Evolutionary conservation across 2,329 filamentous ascomycete species (phyloP).

Genomic region (Fusarium temperatum): DNA sequence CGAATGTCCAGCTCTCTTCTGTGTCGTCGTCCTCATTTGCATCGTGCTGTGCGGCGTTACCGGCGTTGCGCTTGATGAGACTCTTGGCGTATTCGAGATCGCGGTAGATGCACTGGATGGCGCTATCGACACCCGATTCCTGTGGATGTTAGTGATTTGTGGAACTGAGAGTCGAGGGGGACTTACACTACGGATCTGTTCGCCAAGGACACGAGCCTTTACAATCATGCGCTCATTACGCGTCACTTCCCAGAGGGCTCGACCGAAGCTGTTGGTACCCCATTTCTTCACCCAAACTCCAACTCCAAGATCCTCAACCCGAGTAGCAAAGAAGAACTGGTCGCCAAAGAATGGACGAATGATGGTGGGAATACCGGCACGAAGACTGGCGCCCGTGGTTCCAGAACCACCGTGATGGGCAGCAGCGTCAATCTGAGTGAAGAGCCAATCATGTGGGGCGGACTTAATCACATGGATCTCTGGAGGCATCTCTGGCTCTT

Average conservation of each 20-base stretch:
- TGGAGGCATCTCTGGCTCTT: constrained; percentile 73
- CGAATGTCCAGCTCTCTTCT: constrained; percentile 90
- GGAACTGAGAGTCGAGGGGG: accelerated
- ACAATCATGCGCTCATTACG: constrained; percentile 90
- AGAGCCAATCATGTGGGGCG: constrained; percentile 96
- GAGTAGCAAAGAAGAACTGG: constrained; percentile 92
- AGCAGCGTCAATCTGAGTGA: constrained; percentile 90
- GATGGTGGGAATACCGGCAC: constrained; percentile 92
- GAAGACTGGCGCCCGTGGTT: constrained; percentile 90
- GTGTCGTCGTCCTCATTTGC: constrained; percentile 64
- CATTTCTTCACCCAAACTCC: constrained; percentile 89
- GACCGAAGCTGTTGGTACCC: constrained; percentile 84
- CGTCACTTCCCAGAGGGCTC: constrained; percentile 90
- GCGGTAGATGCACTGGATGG: constrained; percentile 92
- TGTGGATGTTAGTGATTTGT: constrained; percentile 51
- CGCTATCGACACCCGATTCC: constrained; percentile 90
- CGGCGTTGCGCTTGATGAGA: constrained; percentile 74
- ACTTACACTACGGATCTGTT: constrained; percentile 85
- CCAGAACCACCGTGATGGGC: constrained; percentile 95
- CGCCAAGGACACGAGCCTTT: constrained; percentile 83
- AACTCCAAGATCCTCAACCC: constrained; percentile 93
- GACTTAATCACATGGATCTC: constrained; percentile 90
- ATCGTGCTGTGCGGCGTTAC: constrained; percentile 56
- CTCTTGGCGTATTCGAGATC: constrained; percentile 93
- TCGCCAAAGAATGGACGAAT: constrained; percentile 98